Evolutionary conservation across 2,329 filamentous ascomycete genomes (phyloP), one percentile per base, ranked within the genome.

Genomic region (Leptographium flavum): DNA sequence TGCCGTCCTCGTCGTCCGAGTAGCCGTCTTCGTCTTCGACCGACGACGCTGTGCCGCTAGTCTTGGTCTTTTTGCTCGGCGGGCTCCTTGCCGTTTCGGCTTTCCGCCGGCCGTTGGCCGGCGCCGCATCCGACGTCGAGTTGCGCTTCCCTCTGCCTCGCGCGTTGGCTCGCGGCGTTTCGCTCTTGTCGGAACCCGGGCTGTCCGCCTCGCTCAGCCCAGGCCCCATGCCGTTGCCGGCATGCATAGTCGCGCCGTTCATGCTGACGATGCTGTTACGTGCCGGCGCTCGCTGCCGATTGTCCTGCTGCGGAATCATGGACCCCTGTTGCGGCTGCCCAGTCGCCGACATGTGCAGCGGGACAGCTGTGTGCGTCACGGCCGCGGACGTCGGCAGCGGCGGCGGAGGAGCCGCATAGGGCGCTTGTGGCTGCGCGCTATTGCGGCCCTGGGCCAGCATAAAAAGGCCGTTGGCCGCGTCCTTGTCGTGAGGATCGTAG

Each of bases 381-480:
- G 21, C 23, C 13, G 43, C 9, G 19, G 37, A 11, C 68, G 55
- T 74, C 69, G 71, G 66, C 36, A 64, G 64, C 38, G 66, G 58
- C 6, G 58, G 58, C 8, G 51, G 50, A 2, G 51, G 50, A 2
- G 65, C 60, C 53, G 67, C 55, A 65, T 74, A 73, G 54, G 64
- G 70, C 52, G 63, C 68, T 17, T 66, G 56, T 14, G 66, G 62
- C 50, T 67, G 76, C 49, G 60, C 71, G 65, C 65, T 75, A 70
- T 67, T 79, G 23, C 66, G 63, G 19, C 79, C 78, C 57, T 86
- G 81, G 1, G 92, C 88, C 47, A 98, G 71, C 74, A 95, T 82
- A 56, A 87, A 93, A 1, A 98, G 71, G 27, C 92, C 88, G 59
- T 95, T 96, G 43, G 90, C 92, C 37, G 90, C 92, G 65, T 94